A percentile compares a stretch with the other conserved stretches of the same genome.
Evolutionary conservation across 2,329 filamentous ascomycete genomes (phyloP).

Genomic region (Aspergillus sclerotialis): DNA sequence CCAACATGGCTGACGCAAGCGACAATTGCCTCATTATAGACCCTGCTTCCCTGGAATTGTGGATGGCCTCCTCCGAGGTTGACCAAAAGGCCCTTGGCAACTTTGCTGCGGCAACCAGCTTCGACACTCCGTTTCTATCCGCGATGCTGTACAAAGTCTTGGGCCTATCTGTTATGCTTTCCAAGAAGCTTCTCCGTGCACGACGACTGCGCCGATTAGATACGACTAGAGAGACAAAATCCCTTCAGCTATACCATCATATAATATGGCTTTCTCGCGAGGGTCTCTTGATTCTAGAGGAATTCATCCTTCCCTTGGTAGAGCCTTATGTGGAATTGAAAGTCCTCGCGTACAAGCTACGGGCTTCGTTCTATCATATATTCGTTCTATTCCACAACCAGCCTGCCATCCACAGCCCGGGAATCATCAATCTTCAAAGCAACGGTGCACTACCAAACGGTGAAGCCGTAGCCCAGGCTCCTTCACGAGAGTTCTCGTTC

Average conservation of each 20-base stretch:
- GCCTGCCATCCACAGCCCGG: slow-evolving; percentile 63
- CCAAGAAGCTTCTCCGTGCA: slow-evolving; percentile 73
- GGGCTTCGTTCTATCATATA: slow-evolving; percentile 92
- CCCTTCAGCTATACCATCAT: slow-evolving; percentile 76
- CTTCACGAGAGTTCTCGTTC: slow-evolving; percentile 14
- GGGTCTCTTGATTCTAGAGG: slow-evolving; percentile 77
- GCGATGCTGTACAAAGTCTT: slow-evolving; percentile 81
- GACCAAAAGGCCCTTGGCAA: slow-evolving; percentile 95
- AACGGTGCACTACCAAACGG: slow-evolving; percentile 21
- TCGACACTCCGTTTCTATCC: slow-evolving; percentile 68
- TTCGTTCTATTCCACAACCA: slow-evolving; percentile 95
- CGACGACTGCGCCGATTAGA: slow-evolving; percentile 79
- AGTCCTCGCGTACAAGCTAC: slow-evolving; percentile 83
- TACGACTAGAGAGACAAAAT: slow-evolving; percentile 67
- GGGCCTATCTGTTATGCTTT: slow-evolving; percentile 81
- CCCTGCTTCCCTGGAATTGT: slow-evolving; percentile 28
- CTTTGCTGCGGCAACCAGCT: slow-evolving; percentile 72
- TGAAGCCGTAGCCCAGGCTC: slow-evolving; percentile 19
- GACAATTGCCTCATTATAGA: slow-evolving; percentile 22
- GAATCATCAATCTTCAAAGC: slow-evolving; percentile 36
- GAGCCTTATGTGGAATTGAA: slow-evolving; percentile 73
- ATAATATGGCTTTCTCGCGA: slow-evolving; percentile 95
- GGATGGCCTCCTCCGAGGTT: slow-evolving; percentile 93
- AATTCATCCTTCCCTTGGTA: slow-evolving; percentile 78
- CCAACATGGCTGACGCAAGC: slow-evolving; percentile 22